Conservation (phyloP, 257 asterid species). For the Solanum medicagineum region DNA sequence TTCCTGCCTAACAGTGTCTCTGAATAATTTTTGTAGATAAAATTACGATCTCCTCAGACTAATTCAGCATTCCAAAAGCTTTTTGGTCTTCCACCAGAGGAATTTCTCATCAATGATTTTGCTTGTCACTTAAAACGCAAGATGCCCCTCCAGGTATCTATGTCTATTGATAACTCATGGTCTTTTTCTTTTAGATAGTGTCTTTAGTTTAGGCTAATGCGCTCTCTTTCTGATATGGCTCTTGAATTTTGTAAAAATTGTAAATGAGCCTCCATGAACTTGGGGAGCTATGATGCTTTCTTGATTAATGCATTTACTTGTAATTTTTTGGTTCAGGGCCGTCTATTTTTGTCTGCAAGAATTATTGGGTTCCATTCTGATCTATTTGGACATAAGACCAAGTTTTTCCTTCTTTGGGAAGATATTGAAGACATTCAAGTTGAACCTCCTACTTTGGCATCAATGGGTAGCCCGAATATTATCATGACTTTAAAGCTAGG, state of each 20-base stretch:
- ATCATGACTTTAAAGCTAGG: conserved; percentile 75
- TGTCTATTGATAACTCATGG: not conserved
- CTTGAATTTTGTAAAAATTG: not conserved
- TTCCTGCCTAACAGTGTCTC: conserved; percentile 4
- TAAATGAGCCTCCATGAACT: not conserved
- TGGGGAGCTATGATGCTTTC: not conserved
- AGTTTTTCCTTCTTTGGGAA: conserved; percentile 95
- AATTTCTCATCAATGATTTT: conserved; percentile 95
- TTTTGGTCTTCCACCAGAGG: conserved; percentile 86
- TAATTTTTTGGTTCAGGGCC: conserved; percentile 55
- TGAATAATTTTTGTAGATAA: conserved; percentile 42
- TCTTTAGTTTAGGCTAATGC: not conserved
- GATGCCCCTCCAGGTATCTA: conserved; percentile 93
- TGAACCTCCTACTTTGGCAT: conserved; percentile 80
- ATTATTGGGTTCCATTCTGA: conserved; percentile 97
- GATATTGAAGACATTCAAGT: conserved; percentile 91
- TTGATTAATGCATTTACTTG: not conserved
- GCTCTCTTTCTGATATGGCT: not conserved
- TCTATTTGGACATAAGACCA: conserved; percentile 90
- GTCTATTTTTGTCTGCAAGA: conserved; percentile 91
- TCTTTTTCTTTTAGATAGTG: not conserved
- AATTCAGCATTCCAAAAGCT: conserved; percentile 95
- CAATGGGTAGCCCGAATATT: conserved; percentile 94
- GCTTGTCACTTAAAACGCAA: conserved; percentile 86
- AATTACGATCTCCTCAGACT: conserved; percentile 91